Conservation (phyloP, 257 asterid species). For the Avicennia marina region DNA sequence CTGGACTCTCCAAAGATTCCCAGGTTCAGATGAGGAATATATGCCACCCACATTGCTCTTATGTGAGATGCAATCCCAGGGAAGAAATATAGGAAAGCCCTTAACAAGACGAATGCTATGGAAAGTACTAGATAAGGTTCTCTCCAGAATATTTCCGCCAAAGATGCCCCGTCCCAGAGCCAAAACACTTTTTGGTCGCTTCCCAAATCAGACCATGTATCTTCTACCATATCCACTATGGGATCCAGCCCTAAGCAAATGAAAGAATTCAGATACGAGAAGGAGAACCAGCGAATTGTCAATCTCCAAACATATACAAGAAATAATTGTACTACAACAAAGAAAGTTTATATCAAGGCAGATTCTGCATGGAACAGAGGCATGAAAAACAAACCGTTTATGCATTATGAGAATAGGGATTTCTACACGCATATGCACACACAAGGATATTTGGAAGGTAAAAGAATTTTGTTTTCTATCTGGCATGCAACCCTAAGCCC, state of each 20-base stretch:
- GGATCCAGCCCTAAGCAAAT: conserved; percentile 40
- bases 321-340: too few relatives aligned
- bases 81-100: conserved; percentile 37
- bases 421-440: too few relatives aligned
- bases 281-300: too few relatives aligned
- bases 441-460: too few relatives aligned
- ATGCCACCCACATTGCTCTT: conserved; percentile 53
- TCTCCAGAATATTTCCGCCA: conserved; percentile 30
- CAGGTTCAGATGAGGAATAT: conserved; percentile 54
- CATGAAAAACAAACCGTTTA: too few relatives aligned
- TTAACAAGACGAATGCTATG: conserved; percentile 35
- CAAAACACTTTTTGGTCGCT: too few relatives aligned
- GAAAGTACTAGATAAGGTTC: conserved; percentile 54
- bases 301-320: too few relatives aligned
- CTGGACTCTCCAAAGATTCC: conserved; percentile 63
- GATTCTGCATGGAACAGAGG: too few relatives aligned
- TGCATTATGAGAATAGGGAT: too few relatives aligned
- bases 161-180: conserved; percentile 30
- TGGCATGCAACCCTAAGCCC: too few relatives aligned
- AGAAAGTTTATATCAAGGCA: too few relatives aligned
- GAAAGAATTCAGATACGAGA: neutral
- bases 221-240: conserved; percentile 31
- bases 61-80: conserved; percentile 41
- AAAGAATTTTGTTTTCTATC: too few relatives aligned
- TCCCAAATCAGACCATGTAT: conserved; percentile 12